Evolutionary conservation across 2,329 filamentous ascomycete genomes (phyloP).

Genomic region (Nothophaeocryptopus gaeumannii): DNA sequence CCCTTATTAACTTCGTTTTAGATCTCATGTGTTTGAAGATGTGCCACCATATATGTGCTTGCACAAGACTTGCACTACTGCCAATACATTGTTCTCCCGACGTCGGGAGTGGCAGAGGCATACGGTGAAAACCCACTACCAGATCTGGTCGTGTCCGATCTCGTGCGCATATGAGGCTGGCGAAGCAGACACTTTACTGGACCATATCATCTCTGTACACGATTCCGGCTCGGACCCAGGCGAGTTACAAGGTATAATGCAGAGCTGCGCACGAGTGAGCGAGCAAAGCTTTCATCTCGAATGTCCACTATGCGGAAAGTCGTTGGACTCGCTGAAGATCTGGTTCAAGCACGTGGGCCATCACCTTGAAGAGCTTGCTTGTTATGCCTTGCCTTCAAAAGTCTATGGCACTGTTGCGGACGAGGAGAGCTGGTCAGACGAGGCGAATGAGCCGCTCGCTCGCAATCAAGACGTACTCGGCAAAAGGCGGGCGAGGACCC

Average conservation of each 20-base stretch:
- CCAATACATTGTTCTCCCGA: not conserved
- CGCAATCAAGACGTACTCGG: too few species aligned
- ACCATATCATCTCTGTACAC: not conserved
- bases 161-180: not conserved
- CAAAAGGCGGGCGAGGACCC: too few species aligned
- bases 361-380: slow-evolving; percentile 1
- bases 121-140: not conserved
- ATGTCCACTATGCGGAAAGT: not conserved
- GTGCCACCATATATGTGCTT: not conserved
- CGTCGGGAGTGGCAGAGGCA: not conserved
- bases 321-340: not conserved
- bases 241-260: not conserved
- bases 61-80: not conserved
- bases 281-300: not conserved
- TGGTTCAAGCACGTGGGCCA: slow-evolving; percentile 5
- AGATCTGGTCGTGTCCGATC: not conserved
- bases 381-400: not conserved
- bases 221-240: too few species aligned
- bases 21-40: slow-evolving; percentile 3
- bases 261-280: not conserved
- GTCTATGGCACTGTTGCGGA: not conserved
- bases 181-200: not conserved
- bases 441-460: not conserved
- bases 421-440: not conserved
- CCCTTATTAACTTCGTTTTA: not conserved